Base-by-base conservation (phyloP, 257 asterid genomes). In the Linaria vulgaris region DNA sequence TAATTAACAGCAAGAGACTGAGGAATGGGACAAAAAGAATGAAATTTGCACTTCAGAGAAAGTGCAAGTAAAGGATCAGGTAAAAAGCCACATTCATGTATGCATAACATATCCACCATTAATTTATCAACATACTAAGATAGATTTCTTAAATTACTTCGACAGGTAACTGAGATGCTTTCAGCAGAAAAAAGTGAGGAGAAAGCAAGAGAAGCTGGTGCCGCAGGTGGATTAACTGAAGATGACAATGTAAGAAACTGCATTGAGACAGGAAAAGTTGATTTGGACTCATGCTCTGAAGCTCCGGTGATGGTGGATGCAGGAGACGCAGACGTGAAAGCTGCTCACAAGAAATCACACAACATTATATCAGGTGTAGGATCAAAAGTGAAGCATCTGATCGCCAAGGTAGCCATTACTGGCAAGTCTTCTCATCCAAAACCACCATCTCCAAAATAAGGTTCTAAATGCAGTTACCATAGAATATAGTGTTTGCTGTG, bases 361-460 rank as follows among this genome's bases (percentile, higher is more conserved):
- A 81, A 74, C 78, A 71, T 91, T 61, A 79, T 91, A 31, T 86
- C 95, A 30, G 95, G 96, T 1, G 95, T 91, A 16, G 94, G 96
- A 61, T 88, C 97, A 9, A 90, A 88, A 60, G 88, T 90, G 72
- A 90, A 90, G 86, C 90, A 85, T 73, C 88, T 96, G 9, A 83
- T 90, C 59, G 86, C 95, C 71, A 90, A 88, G 74, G 97, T 91
- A 51, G 96, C 78, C 60, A 91, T 88, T 61, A 88, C 86, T 3
- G 89, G 96, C 7, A 86, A 80, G 72, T 81, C 94, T 63, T 72
- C 88, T 44, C 82, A 76, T 43, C 78, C 86, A 56, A 88, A 77
- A 78, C 65, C 85, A 59, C 58, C 83, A 20, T 82, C 89, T 48
- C 86, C 94, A 10, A 82, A 81, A 69, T 65, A 76, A 65, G 74